These are phyloP conservation scores for Breviolum minutum DNA, from an alignment of 73 alveolate species.

Conservation along the genomic window DNA sequence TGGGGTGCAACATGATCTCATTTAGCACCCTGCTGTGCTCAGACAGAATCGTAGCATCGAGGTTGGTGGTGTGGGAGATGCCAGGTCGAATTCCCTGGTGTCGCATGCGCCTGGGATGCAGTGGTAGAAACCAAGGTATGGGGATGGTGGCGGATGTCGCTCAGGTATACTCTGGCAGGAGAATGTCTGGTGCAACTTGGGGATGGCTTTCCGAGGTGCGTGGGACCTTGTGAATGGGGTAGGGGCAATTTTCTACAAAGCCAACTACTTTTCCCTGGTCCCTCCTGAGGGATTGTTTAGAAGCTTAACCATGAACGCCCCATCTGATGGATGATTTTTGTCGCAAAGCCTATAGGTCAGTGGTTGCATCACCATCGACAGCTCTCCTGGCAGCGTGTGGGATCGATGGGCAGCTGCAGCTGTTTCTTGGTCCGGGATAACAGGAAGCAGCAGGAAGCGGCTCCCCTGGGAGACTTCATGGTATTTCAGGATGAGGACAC, in stretches of 20 bases:
- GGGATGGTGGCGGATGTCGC: background rate
- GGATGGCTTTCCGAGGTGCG: constrained; percentile 62
- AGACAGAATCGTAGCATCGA: background rate
- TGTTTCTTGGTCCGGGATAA: constrained; percentile 11
- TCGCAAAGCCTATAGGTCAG: constrained; percentile 5
- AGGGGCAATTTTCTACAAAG: background rate
- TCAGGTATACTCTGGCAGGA: constrained; percentile 75
- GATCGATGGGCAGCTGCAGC: constrained; percentile 86
- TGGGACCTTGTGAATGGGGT: background rate
- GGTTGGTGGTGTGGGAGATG: constrained; percentile 77
- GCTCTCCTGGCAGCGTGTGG: constrained; percentile 85
- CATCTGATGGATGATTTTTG: background rate
- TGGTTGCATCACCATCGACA: constrained; percentile 47
- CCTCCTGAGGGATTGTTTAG: background rate
- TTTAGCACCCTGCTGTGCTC: no score
- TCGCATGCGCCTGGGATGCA: background rate
- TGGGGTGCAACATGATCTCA: no score
- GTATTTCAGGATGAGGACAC: no score
- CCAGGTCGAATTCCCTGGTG: constrained; percentile 84
- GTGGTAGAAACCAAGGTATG: background rate
- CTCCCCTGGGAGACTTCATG: no score
- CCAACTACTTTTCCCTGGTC: background rate
- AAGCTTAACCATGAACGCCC: background rate
- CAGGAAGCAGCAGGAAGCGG: background rate
- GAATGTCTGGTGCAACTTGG: constrained; percentile 86